Base-by-base conservation (phyloP, 163 green algal species). In the Volvox carteri region DNA sequence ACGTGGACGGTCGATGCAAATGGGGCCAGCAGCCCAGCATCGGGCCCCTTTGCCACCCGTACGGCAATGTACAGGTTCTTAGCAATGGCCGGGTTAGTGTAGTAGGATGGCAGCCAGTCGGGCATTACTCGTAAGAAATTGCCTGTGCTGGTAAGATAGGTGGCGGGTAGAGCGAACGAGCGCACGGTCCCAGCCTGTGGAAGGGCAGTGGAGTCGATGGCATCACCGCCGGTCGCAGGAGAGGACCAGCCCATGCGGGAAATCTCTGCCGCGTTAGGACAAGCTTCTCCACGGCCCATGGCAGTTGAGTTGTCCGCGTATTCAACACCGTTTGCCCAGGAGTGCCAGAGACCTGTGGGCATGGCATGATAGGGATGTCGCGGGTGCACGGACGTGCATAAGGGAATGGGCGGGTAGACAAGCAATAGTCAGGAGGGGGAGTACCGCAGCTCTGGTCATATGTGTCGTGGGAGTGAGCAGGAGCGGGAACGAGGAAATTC, bases 261-360 rank as follows among this genome's bases (percentile, higher is more conserved):
- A 39, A n/a, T 46, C 77, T 85, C 77, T 0, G 77, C 46, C 23
- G 56, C 77, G 39, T 85, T 74, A 19, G 77, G 77, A 39, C 77
- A 85, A 19, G 77, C 35, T 21, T 85, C 37, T 33, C 77, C 77
- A 8, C 52, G n/a, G 35, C 77, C 54, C 77, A 85, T 85, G 37
- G 77, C 19, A 35, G 77, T 85, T 33, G 77, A 85, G 52, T 74
- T 35, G 50, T 85, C 74, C 25, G 65, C 30, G 74, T 83, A 83
- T n/a, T 83, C 74, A 11, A 30, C 4, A 16, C 74, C 74, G n/a
- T 67, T 33, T 1, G 23, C 28, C 44, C 44, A 83, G 14, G 44
- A 67, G 30, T 83, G 74, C 44, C 74, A 67, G 1, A 67, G 70
- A 35, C 67, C 67, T 76, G 67, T 16, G 60, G 48, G 23, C n/a